Evolutionary conservation across 1,284 basidiomycete species (phyloP), one percentile per base, ranked within the genome.

Genomic region (Ganoderma multipileum): DNA sequence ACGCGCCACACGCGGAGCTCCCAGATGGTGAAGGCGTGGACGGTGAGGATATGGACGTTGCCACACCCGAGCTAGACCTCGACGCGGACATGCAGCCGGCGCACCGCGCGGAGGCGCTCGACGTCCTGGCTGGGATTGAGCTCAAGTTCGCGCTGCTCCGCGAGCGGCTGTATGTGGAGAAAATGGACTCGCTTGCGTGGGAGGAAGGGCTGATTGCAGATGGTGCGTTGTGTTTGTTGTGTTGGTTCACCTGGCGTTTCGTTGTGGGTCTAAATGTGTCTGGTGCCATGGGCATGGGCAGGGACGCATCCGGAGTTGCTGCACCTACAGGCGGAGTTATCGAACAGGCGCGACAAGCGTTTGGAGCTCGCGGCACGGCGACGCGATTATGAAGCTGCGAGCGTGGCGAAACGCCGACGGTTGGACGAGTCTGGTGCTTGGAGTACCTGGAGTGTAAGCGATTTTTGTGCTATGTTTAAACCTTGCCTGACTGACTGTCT

Each of bases 251-350:
- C 61, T 71, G 28, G 50, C 70, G 52, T 50, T 61, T 60, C 30
- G 47, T n/a, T 23, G 62, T 55, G 57, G 38, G 30, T 68, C 44
- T 68, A n/a, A 65, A 38, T 52, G 39, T 41, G 44, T 64, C 20
- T 64, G 30, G 16, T 26, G 33, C 14, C 4, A 33, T 33, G 33
- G 33, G 61, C 16, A 52, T 33, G 38, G 23, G 54, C 75, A 92
- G 95, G 89, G 41, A 87, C 87, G 0, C 95, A 97, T 75, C 95
- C 95, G 0, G 95, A 97, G 76, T 83, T 96, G 68, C 82, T 92
- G 20, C 90, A 95, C 77, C 82, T 97, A 4, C 92, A 93, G 63
- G 85, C 84, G 30, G 92, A 95, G 72, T 84, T 96, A 9, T 87
- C 89, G 8, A 86, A 86, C 66, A 84, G 95, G 68, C 87, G 91